Conservation (phyloP, 768 basidiomycete species). For the Lentinula guzmanii region DNA sequence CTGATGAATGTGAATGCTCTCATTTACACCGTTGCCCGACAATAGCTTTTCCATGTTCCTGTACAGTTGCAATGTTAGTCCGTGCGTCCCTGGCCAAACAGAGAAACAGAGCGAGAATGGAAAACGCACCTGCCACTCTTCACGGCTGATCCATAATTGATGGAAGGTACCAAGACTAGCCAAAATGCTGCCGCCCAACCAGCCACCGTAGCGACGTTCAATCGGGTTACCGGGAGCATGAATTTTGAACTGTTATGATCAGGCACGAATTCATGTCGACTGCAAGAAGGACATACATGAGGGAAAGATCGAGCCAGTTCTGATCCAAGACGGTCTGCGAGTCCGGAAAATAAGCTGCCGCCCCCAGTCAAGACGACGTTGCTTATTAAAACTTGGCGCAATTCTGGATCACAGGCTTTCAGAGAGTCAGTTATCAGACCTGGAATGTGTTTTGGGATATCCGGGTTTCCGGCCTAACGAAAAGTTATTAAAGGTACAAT, state of each 20-base stretch:
- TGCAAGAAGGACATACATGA: conserved; percentile 48
- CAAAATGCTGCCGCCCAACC: conserved; percentile 95
- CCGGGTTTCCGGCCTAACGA: conserved; percentile 44
- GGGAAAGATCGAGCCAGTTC: conserved; percentile 75
- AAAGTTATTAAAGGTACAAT: background rate
- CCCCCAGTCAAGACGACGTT: conserved; percentile 98
- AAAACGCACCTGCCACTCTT: conserved; percentile 80
- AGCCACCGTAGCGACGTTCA: conserved; percentile 87
- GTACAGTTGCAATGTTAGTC: background rate
- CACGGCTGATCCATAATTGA: conserved; percentile 90
- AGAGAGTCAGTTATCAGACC: conserved; percentile 74
- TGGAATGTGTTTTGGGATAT: conserved; percentile 70
- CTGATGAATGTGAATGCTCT: background rate
- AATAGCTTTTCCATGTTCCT: conserved; percentile 83
- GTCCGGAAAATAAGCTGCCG: conserved; percentile 79
- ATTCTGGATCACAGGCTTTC: conserved; percentile 83
- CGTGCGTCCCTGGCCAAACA: background rate
- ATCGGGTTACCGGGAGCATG: conserved; percentile 88
- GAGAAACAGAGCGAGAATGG: background rate
- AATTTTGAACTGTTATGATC: conserved; percentile 63
- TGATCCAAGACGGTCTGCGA: conserved; percentile 73
- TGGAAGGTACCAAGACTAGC: conserved; percentile 97
- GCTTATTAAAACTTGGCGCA: conserved; percentile 83
- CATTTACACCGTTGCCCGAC: conserved; percentile 84
- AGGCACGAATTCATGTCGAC: background rate